phyloP scores from a whole-genome alignment of 768 basidiomycete species.

The Clathrus columnatus region DNA sequence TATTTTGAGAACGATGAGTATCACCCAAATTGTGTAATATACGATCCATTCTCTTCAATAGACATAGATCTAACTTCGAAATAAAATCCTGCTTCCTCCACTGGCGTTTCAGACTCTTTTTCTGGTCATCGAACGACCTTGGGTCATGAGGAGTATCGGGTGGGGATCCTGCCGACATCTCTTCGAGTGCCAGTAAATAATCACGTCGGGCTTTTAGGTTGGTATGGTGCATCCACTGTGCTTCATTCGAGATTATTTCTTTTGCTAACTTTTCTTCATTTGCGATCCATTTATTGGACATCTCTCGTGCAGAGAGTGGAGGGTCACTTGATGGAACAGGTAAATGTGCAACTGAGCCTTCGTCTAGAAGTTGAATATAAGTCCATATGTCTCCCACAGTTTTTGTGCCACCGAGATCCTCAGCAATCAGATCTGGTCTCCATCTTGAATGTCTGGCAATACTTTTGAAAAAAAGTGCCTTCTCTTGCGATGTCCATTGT shows the following conservation, averaged over 20 bases:
- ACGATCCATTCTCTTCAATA: not conserved
- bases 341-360: not conserved
- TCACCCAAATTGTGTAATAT: too few species aligned
- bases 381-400: slow-evolving; percentile 3
- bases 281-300: slow-evolving; percentile 5
- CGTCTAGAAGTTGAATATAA: slow-evolving; percentile 1
- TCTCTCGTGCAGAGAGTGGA: slow-evolving; percentile 3
- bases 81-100: not conserved
- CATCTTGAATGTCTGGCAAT: slow-evolving; percentile 7
- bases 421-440: slow-evolving; percentile 9
- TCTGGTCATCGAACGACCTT: too few species aligned
- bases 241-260: not conserved
- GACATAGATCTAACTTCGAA: not conserved
- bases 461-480: not conserved
- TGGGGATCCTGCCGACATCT: not conserved
- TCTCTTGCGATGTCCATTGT: slow-evolving; percentile 2
- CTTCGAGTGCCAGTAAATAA: not conserved
- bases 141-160: not conserved
- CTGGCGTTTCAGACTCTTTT: not conserved
- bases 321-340: not conserved
- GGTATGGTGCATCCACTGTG: not conserved
- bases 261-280: not conserved
- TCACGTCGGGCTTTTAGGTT: not conserved
- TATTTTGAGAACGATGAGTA: not conserved
- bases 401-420: slow-evolving; percentile 4